Conservation (phyloP, 73 alveolate species). For the Paramecium caudatum region DNA sequence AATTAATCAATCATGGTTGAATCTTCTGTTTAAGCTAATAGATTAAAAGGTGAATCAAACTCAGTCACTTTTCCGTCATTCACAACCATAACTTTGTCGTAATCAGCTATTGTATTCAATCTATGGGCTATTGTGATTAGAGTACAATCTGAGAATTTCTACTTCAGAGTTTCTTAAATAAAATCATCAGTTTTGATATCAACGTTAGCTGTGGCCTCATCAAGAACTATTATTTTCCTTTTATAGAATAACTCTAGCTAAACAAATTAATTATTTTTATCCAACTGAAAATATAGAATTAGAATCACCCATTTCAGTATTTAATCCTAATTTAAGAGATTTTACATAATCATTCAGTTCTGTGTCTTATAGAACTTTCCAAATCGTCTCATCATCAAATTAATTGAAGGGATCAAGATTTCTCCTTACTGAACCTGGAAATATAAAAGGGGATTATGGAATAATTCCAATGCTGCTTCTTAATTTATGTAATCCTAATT, state of each 20-base stretch:
- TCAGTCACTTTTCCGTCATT: slow-evolving; percentile 65
- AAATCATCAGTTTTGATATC: slow-evolving; percentile 86
- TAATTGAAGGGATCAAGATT: slow-evolving; percentile 91
- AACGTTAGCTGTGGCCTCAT: slow-evolving; percentile 87
- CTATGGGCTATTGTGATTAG: slow-evolving; percentile 87
- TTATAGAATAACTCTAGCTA: slow-evolving; percentile 84
- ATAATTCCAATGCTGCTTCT: slow-evolving; percentile 85
- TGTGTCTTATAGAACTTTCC: slow-evolving; percentile 78
- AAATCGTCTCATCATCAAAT: slow-evolving; percentile 79
- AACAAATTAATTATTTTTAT: slow-evolving; percentile 85
- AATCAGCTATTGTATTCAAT: slow-evolving; percentile 76
- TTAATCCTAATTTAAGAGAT: background rate
- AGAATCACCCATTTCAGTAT: slow-evolving; percentile 78
- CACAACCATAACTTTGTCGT: slow-evolving; percentile 73
- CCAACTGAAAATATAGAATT: slow-evolving; percentile 77
- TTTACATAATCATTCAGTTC: slow-evolving; percentile 74
- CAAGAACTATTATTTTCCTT: slow-evolving; percentile 82
- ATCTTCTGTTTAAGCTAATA: slow-evolving; percentile 33
- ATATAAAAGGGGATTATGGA: slow-evolving; percentile 86
- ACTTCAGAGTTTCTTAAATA: slow-evolving; percentile 77
- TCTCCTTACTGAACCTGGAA: slow-evolving; percentile 84
- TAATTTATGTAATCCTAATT: slow-evolving; percentile 82
- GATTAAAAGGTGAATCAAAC: slow-evolving; percentile 38
- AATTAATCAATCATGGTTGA: slow-evolving; percentile 28
- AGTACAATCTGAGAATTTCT: slow-evolving; percentile 80